Percentiles rank a stretch among this genome's conserved stretches.
phyloP scores from a whole-genome alignment of 2,329 filamentous ascomycete genomes.

The Trichoderma gracile region DNA sequence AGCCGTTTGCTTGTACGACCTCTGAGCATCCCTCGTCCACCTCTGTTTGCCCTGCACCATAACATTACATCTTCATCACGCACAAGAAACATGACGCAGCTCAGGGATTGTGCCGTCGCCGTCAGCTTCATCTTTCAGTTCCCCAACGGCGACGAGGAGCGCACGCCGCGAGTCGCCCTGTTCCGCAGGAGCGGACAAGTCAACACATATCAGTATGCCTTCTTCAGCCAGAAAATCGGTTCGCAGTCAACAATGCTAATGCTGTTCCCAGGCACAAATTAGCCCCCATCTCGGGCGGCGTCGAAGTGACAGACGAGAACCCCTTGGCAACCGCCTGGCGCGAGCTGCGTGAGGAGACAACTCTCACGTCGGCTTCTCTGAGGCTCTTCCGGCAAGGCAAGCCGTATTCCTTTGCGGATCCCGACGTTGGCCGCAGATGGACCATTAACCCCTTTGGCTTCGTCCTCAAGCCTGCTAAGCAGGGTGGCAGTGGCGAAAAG shows the following conservation, averaged over 20 bases:
- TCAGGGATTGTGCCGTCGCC: constrained; percentile 44
- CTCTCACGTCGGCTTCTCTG: constrained; percentile 49
- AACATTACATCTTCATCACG: neutral
- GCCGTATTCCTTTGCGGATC: constrained; percentile 58
- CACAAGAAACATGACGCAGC: constrained; percentile 30
- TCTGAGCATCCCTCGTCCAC: neutral
- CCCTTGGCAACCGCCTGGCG: constrained; percentile 61
- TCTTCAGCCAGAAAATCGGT: no score
- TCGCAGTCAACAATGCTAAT: neutral
- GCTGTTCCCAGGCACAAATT: constrained; percentile 49
- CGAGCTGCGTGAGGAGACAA: constrained; percentile 64
- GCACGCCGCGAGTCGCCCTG: constrained; percentile 55
- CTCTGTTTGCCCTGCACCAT: neutral
- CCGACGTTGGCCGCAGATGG: constrained; percentile 57
- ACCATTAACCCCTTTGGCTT: constrained; percentile 64
- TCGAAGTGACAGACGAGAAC: constrained; percentile 54
- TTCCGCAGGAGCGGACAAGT: constrained; percentile 63
- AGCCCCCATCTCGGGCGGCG: constrained; percentile 62
- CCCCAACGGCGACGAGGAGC: constrained; percentile 37
- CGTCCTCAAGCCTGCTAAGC: constrained; percentile 43
- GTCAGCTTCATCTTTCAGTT: constrained; percentile 55
- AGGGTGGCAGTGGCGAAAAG: constrained; percentile 38
- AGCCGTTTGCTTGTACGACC: no score
- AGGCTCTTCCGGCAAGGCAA: constrained; percentile 58
- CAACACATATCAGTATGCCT: constrained; percentile 56